Conservation (phyloP, 2,329 filamentous ascomycete genomes). For the Stenocarpella maydis region DNA sequence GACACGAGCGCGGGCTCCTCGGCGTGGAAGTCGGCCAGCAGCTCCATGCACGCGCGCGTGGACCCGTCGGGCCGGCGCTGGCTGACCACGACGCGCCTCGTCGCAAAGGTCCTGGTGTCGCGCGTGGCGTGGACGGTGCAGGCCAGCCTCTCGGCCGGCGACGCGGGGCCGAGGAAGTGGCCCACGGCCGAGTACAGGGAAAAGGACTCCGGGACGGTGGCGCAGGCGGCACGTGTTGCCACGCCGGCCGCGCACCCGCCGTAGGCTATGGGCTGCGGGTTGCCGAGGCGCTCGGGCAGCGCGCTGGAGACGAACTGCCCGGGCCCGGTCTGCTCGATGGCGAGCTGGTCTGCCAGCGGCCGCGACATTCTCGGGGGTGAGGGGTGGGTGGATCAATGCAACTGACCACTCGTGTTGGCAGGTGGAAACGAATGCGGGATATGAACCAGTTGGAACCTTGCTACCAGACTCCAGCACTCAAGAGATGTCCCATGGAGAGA, state of each 20-base stretch:
- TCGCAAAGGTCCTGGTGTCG: slow-evolving; percentile 57
- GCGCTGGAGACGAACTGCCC: slow-evolving; percentile 28
- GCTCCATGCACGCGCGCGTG: slow-evolving; percentile 50
- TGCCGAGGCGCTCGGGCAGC: slow-evolving; percentile 21
- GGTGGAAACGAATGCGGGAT: background rate
- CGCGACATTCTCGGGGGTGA: slow-evolving; percentile 6
- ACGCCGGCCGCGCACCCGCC: slow-evolving; percentile 53
- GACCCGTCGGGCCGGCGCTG: slow-evolving; percentile 50
- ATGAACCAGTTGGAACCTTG: background rate
- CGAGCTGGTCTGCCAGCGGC: slow-evolving; percentile 25
- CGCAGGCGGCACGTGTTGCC: slow-evolving; percentile 52
- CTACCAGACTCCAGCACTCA: too few species aligned
- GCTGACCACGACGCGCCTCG: slow-evolving; percentile 53
- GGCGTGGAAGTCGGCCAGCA: slow-evolving; percentile 57
- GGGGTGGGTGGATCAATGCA: too few species aligned
- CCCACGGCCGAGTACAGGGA: slow-evolving; percentile 56
- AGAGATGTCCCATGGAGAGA: too few species aligned
- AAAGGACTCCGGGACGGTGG: slow-evolving; percentile 47
- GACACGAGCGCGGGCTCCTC: slow-evolving; percentile 47
- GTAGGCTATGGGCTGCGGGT: slow-evolving; percentile 46
- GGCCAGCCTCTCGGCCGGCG: slow-evolving; percentile 48
- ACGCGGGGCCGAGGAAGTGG: slow-evolving; percentile 55
- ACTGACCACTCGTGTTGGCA: too few species aligned
- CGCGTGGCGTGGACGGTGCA: slow-evolving; percentile 49
- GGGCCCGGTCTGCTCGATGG: slow-evolving; percentile 27